Percentiles rank a stretch among this genome's conserved stretches.
phyloP scores from a whole-genome alignment of 2,329 filamentous ascomycete species.

The Fusarium duplospermum region DNA sequence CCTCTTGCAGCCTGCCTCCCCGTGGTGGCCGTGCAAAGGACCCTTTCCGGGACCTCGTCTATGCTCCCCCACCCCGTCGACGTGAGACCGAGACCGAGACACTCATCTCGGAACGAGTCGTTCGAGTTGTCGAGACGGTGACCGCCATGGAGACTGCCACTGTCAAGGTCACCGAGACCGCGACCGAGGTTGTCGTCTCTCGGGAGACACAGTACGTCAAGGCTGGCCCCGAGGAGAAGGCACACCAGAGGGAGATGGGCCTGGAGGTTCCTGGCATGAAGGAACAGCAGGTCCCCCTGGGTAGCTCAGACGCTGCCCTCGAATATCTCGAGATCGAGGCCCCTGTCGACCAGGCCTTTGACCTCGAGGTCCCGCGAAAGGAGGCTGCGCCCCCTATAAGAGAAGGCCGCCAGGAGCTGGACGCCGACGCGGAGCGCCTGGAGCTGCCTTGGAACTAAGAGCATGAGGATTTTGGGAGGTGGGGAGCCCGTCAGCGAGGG shows the following conservation, averaged over 20 bases:
- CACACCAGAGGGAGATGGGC: constrained; percentile 5
- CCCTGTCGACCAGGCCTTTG: neutral
- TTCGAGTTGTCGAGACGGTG: constrained; percentile 52
- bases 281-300: neutral
- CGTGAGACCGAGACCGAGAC: constrained; percentile 40
- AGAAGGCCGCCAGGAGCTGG: neutral
- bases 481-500: neutral
- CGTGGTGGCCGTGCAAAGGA: neutral
- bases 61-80: constrained; percentile 19
- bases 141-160: constrained; percentile 50
- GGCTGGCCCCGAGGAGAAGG: constrained; percentile 10
- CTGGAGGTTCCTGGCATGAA: neutral
- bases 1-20: constrained; percentile 32
- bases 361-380: neutral
- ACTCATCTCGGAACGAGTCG: constrained; percentile 38
- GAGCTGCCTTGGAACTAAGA: constrained; percentile 1
- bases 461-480: neutral
- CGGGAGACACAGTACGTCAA: constrained; percentile 24
- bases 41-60: constrained; percentile 2
- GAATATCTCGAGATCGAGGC: constrained; percentile 10
- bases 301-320: neutral
- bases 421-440: neutral
- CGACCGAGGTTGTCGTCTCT: constrained; percentile 42
- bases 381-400: neutral
- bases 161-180: constrained; percentile 44